Evolutionary conservation across 2,329 filamentous ascomycete genomes (phyloP), one percentile per base, ranked within the genome.

Genomic region (Magnaporthales sp.): DNA sequence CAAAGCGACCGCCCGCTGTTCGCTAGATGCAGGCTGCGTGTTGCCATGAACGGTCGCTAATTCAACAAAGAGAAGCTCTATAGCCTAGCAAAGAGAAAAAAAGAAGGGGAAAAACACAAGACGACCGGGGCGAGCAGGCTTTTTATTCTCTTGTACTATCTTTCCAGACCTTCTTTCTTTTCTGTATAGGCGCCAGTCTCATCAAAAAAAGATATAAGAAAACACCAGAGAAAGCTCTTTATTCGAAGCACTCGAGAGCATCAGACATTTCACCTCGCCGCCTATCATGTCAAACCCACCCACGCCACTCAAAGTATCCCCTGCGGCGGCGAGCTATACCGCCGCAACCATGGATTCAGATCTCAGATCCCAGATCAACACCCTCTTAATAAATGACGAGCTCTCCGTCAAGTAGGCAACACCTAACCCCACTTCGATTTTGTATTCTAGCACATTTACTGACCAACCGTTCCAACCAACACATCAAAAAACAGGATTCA

Each of bases 321-420:
- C 83, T 7, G 82, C 84, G 32, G 84, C 84, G n/a, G 80, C 85
- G 3, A 83, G 80, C 71, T 86, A 89, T 75, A 84, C 85, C 19
- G 78, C 84, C 64, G 84, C 85, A 6, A 89, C 85, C 9, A 80
- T 86, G 67, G 87, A 89, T 70, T 80, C 83, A 7, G 86, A 89
- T 67, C 76, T 89, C 67, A 80, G 87, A 26, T 88, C 86, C 2
- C 82, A 88, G 71, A 86, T 89, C 72, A 89, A 89, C 73, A 79
- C 80, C 10, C 72, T 85, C 13, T 77, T 89, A 27, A 78, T 89
- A 38, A 79, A 80, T 56, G 85, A 87, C 62, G 86, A 86, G 3
- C 83, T 88, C 69, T 82, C 88, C 27, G 75, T 80, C 62, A 86
- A 84, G 87, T 89, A 79, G 65, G 77, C 68, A 30, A 10, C 6